A percentile compares a stretch with the other conserved stretches of the same genome.
Conservation (phyloP, 2,329 filamentous ascomycete species). For the Hortaea werneckii region DNA sequence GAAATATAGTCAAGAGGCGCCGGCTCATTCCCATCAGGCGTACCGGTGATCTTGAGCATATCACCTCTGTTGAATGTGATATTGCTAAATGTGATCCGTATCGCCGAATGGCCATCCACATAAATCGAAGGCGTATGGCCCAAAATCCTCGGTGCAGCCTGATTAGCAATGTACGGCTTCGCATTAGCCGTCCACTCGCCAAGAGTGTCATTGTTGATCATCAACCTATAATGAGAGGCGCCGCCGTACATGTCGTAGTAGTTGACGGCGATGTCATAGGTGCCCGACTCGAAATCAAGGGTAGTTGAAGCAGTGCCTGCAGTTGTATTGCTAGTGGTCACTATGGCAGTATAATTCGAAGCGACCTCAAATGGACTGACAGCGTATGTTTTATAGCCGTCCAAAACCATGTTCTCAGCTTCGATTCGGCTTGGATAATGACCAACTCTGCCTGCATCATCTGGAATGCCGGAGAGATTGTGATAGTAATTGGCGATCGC, state of each 20-base stretch:
- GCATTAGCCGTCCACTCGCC: conserved; percentile 46
- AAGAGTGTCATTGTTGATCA: conserved; percentile 42
- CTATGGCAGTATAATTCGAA: conserved; percentile 45
- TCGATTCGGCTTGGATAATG: conserved; percentile 58
- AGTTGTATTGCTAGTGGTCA: conserved; percentile 45
- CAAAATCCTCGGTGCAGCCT: conserved; percentile 43
- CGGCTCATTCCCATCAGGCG: conserved; percentile 49
- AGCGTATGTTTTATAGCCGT: conserved; percentile 44
- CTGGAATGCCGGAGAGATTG: conserved; percentile 51
- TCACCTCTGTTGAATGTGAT: conserved; percentile 44
- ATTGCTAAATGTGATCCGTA: conserved; percentile 47
- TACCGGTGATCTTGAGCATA: conserved; percentile 45
- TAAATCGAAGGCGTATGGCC: conserved; percentile 49
- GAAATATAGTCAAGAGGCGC: conserved; percentile 59
- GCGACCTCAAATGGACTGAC: conserved; percentile 53
- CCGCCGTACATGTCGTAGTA: conserved; percentile 57
- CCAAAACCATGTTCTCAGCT: conserved; percentile 54
- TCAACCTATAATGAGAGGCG: conserved; percentile 45
- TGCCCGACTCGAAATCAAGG: conserved; percentile 41
- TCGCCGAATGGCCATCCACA: conserved; percentile 56
- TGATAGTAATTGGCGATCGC: conserved; percentile 55
- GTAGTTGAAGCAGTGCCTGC: conserved; percentile 39
- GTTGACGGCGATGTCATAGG: conserved; percentile 55
- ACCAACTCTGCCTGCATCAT: conserved; percentile 46
- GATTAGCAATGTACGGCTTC: conserved; percentile 25